phyloP scores from a whole-genome alignment of 1,284 basidiomycete species.

The Cryptococcus jaspeensis region DNA sequence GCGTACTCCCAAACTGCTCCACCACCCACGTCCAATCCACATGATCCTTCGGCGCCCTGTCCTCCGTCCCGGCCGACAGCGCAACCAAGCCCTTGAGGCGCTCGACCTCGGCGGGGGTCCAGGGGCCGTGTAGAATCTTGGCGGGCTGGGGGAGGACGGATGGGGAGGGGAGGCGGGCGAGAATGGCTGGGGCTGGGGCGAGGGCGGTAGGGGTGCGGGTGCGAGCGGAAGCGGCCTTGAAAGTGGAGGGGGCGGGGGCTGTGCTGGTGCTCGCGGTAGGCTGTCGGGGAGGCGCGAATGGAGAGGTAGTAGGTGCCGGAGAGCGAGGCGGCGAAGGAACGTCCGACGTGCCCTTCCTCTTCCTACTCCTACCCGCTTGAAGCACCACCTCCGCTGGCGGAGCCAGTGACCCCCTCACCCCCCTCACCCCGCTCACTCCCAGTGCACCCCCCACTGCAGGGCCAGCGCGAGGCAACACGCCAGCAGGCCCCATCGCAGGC shows the following conservation, averaged over 20 bases:
- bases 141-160: background rate
- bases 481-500: no score
- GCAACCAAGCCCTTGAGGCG: constrained; percentile 8
- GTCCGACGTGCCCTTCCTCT: no score
- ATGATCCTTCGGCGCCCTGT: constrained; percentile 12
- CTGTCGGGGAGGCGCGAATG: no score
- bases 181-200: background rate
- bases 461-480: no score
- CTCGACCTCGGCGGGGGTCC: constrained; percentile 12
- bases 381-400: no score
- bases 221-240: background rate
- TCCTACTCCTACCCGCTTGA: no score
- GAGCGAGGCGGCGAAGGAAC: no score
- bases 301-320: no score
- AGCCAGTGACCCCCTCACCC: no score
- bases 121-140: constrained; percentile 10
- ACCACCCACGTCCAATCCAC: constrained; percentile 34
- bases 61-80: constrained; percentile 8
- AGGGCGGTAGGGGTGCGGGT: background rate
- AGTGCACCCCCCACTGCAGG: no score
- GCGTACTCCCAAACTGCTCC: constrained; percentile 21
- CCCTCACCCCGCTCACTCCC: no score
- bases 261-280: constrained; percentile 1
- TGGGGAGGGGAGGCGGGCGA: background rate
- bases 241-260: background rate